These are phyloP conservation scores for Alternaria sp. DNA, from an alignment of 2,329 filamentous ascomycete species.

Conservation along the genomic window DNA sequence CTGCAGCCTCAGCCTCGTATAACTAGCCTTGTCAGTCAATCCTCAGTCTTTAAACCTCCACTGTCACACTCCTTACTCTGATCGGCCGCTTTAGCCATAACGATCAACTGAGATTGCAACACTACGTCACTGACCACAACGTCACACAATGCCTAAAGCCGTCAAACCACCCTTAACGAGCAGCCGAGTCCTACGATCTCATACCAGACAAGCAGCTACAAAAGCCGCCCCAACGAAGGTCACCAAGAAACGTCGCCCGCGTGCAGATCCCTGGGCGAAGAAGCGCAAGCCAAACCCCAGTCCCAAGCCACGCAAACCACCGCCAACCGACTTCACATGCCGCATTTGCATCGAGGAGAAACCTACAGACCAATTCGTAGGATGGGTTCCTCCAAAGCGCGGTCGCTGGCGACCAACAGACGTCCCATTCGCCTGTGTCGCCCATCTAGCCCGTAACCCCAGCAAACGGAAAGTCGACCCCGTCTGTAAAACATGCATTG, in stretches of 20 bases:
- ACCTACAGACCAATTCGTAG: conserved; percentile 26
- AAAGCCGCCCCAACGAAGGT: not conserved
- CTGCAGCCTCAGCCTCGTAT: conserved; percentile 9
- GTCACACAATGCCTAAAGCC: not conserved
- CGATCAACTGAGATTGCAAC: not conserved
- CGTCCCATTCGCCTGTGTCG: conserved; percentile 31
- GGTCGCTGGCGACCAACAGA: conserved; percentile 2
- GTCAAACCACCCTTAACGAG: not conserved
- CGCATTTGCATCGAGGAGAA: conserved; percentile 35
- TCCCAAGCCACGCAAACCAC: conserved; percentile 19
- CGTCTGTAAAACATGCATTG: conserved; percentile 41
- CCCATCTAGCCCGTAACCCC: conserved; percentile 34
- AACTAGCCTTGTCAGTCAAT: not conserved
- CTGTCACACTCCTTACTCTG: not conserved
- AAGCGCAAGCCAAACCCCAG: conserved; percentile 30
- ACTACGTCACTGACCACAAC: not conserved
- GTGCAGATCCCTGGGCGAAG: conserved; percentile 32
- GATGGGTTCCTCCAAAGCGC: conserved; percentile 24
- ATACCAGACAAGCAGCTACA: conserved; percentile 11
- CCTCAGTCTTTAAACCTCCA: not conserved
- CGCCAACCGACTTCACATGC: conserved; percentile 34
- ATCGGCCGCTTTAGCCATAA: not conserved
- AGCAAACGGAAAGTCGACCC: conserved; percentile 31
- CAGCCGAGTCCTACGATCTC: conserved; percentile 26
- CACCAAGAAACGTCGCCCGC: conserved; percentile 18